phyloP scores from a whole-genome alignment of 2,329 filamentous ascomycete genomes.

The Aspergillus viridinutans region DNA sequence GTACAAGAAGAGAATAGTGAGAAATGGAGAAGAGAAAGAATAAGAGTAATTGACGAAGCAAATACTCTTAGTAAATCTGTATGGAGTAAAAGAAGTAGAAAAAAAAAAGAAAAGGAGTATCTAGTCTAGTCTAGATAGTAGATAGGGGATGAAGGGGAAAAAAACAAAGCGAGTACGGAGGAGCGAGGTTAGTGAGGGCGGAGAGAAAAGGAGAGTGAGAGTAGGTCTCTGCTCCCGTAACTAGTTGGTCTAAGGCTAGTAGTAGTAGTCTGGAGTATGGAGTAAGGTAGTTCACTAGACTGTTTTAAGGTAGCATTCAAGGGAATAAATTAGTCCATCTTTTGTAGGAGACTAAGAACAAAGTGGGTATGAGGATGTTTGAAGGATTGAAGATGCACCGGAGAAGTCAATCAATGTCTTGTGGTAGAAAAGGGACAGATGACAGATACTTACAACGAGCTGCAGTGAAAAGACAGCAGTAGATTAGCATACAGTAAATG shows the following conservation, averaged over 20 bases:
- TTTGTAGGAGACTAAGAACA: conserved; percentile 1
- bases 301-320: not conserved
- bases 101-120: not conserved
- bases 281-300: not conserved
- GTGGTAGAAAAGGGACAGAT: not conserved
- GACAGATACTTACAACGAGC: not conserved
- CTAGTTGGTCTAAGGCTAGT: not conserved
- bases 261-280: not conserved
- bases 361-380: not conserved
- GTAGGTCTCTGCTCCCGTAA: not conserved
- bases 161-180: not conserved
- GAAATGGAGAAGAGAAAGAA: conserved; percentile 13
- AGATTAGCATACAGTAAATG: not conserved
- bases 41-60: not conserved
- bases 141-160: not conserved
- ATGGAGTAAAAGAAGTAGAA: not conserved
- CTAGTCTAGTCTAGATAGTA: not conserved
- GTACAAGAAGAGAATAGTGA: conserved; percentile 10
- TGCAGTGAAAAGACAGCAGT: too few species aligned
- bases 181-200: not conserved
- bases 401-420: not conserved
- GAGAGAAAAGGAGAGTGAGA: not conserved
- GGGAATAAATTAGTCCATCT: not conserved
- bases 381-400: not conserved
- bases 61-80: not conserved